Conservation (phyloP, 805 yeast genomes). For the Ogataea kodamae region DNA sequence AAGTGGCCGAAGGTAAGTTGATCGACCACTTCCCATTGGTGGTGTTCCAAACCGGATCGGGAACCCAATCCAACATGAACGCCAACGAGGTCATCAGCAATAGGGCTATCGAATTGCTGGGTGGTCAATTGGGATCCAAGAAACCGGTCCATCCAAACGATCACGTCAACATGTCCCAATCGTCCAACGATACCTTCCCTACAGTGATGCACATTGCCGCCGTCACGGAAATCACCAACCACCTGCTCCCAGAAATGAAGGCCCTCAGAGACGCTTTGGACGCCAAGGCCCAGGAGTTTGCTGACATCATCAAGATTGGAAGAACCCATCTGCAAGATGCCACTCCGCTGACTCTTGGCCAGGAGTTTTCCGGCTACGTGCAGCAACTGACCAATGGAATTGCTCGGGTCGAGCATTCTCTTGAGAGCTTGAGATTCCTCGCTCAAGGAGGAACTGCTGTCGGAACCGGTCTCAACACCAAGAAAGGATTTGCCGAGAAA, state of each 20-base stretch:
- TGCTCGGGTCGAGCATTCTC: conserved; percentile 71
- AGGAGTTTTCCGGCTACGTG: conserved; percentile 95
- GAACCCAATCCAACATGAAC: conserved; percentile 98
- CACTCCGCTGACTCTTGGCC: conserved; percentile 95
- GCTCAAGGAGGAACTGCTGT: conserved; percentile 99
- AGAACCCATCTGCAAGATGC: conserved; percentile 99
- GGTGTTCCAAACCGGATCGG: conserved; percentile 98
- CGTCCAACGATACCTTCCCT: conserved; percentile 99
- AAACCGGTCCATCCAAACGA: conserved; percentile 97
- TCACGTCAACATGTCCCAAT: conserved; percentile 97
- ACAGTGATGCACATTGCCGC: conserved; percentile 99
- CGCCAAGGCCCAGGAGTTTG: conserved; percentile 77
- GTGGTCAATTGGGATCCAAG: conserved; percentile 90
- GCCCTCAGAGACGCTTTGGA: conserved; percentile 75
- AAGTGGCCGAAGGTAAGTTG: conserved; percentile 88
- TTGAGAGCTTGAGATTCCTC: conserved; percentile 72
- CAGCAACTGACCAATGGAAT: conserved; percentile 92
- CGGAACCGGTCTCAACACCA: conserved; percentile 97
- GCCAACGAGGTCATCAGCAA: conserved; percentile 98
- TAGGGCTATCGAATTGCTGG: conserved; percentile 94
- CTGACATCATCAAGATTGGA: conserved; percentile 92
- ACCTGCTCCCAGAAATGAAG: conserved; percentile 76
- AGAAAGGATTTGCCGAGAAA: conserved; percentile 79
- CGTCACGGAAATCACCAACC: conserved; percentile 75
- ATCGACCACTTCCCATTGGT: conserved; percentile 95